phyloP scores from a whole-genome alignment of 2,329 filamentous ascomycete genomes.

The Allantophomopsis lycopodina region DNA sequence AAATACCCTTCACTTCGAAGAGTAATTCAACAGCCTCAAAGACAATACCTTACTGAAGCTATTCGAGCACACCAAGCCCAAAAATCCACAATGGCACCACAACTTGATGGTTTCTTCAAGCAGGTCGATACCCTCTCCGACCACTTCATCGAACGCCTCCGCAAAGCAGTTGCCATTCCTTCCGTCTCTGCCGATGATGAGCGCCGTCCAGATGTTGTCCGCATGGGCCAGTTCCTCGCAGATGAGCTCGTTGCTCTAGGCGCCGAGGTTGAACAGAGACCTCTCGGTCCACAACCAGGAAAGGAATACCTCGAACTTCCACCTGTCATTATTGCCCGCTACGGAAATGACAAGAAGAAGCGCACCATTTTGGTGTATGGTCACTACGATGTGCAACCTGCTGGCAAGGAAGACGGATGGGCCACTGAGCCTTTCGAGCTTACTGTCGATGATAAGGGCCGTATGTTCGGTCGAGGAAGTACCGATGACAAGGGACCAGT shows the following conservation, averaged over 20 bases:
- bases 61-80: constrained; percentile 37
- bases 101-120: constrained; percentile 86
- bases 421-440: constrained; percentile 87
- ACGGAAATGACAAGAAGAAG: constrained; percentile 86
- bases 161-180: constrained; percentile 88
- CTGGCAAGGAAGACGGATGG: constrained; percentile 88
- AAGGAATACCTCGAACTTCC: constrained; percentile 85
- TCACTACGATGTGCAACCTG: constrained; percentile 97
- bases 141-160: constrained; percentile 78
- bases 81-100: constrained; percentile 62
- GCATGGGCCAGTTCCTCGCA: constrained; percentile 89
- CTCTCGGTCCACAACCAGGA: constrained; percentile 82
- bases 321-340: constrained; percentile 82
- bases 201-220: constrained; percentile 80
- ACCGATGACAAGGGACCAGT: constrained; percentile 98
- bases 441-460: constrained; percentile 73
- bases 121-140: constrained; percentile 72
- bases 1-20: too few species aligned
- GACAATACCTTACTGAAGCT: constrained; percentile 13
- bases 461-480: constrained; percentile 91
- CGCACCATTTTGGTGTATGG: constrained; percentile 93
- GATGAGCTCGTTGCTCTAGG: constrained; percentile 72
- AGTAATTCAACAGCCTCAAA: background rate
- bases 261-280: constrained; percentile 74
- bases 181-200: constrained; percentile 89